phyloP scores from a whole-genome alignment of 2,329 filamentous ascomycete genomes.

The Podosphaera xanthii region DNA sequence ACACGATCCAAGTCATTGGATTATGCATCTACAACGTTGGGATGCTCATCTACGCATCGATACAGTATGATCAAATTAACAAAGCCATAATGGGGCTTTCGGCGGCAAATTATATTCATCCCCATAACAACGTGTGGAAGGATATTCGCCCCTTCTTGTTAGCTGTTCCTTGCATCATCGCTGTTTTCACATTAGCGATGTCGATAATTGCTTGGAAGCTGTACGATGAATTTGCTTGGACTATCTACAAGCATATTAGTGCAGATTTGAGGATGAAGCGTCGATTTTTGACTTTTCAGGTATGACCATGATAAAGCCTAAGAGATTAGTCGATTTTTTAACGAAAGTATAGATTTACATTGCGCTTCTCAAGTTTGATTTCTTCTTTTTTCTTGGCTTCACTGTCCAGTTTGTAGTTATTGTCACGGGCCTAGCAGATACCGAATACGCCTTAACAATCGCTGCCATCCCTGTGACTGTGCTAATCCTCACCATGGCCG shows the following conservation, averaged over 20 bases:
- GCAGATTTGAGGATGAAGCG: constrained; percentile 93
- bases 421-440: constrained; percentile 42
- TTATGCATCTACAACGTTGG: constrained; percentile 82
- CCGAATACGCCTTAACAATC: constrained; percentile 70
- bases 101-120: constrained; percentile 20
- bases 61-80: constrained; percentile 78
- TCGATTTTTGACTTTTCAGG: constrained; percentile 89
- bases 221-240: constrained; percentile 97
- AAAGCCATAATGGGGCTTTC: constrained; percentile 41
- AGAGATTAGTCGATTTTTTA: no score
- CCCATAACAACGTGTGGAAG: constrained; percentile 33
- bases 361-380: constrained; percentile 92
- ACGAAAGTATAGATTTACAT: constrained; percentile 61
- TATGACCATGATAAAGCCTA: constrained; percentile 19
- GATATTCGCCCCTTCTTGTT: constrained; percentile 55
- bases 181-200: constrained; percentile 49
- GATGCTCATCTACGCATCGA: constrained; percentile 74
- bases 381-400: constrained; percentile 99
- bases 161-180: constrained; percentile 68
- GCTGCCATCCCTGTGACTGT: constrained; percentile 84
- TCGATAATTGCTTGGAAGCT: constrained; percentile 74
- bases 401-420: constrained; percentile 95
- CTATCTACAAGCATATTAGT: constrained; percentile 97
- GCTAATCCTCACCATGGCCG: constrained; percentile 62
- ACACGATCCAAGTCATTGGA: constrained; percentile 95